These are phyloP conservation scores for Alternaria sp. DNA, from an alignment of 2,329 filamentous ascomycete species.

Conservation along the genomic window DNA sequence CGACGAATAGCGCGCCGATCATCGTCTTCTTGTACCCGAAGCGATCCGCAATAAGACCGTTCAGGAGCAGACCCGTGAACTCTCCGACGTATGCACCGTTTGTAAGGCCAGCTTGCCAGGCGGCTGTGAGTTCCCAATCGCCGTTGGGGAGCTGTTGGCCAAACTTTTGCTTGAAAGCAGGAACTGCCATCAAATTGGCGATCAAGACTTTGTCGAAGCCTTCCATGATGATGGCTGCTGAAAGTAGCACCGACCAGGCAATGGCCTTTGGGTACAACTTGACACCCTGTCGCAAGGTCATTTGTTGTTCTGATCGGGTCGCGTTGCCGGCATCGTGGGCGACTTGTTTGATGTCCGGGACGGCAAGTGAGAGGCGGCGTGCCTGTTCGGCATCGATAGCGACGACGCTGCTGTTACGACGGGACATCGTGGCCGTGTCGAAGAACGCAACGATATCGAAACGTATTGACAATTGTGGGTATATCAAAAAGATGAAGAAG, in stretches of 20 bases:
- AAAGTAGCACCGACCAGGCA: conserved; percentile 82
- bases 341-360: conserved; percentile 39
- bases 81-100: conserved; percentile 58
- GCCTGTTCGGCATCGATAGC: conserved; percentile 42
- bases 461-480: not conserved
- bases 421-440: conserved; percentile 36
- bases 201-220: conserved; percentile 84
- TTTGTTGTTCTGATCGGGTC: conserved; percentile 56
- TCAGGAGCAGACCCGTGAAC: conserved; percentile 55
- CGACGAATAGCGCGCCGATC: conserved; percentile 43
- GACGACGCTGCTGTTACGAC: conserved; percentile 44
- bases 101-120: conserved; percentile 57
- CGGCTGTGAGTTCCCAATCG: conserved; percentile 53
- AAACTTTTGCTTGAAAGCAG: conserved; percentile 55
- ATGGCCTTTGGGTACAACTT: conserved; percentile 87
- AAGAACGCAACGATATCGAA: conserved; percentile 6
- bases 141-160: conserved; percentile 51
- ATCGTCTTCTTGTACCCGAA: conserved; percentile 53
- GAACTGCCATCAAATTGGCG: conserved; percentile 73
- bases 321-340: conserved; percentile 45
- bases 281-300: conserved; percentile 73
- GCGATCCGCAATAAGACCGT: conserved; percentile 55
- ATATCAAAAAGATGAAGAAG: conserved; percentile 1
- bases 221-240: conserved; percentile 89
- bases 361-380: conserved; percentile 39